Evolutionary conservation across 1,284 basidiomycete species (phyloP).

Genomic region (Pterulicium gracile): DNA sequence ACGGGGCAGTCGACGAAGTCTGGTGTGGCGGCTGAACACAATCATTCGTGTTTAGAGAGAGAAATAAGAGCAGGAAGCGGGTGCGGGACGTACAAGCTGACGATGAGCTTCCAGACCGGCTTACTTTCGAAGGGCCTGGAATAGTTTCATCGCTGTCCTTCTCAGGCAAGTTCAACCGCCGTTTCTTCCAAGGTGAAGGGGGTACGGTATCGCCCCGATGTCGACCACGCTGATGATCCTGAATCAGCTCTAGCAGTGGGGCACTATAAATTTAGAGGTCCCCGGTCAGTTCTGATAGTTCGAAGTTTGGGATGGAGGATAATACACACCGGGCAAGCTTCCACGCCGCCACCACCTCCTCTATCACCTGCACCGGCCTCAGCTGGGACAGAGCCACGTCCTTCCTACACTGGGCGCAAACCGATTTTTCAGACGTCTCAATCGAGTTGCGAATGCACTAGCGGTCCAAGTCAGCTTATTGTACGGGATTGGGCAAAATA

Average conservation of each 20-base stretch:
- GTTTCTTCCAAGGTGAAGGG: neutral
- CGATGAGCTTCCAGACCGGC: neutral
- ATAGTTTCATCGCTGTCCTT: neutral
- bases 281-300: no score
- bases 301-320: neutral
- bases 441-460: neutral
- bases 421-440: neutral
- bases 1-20: constrained; percentile 42
- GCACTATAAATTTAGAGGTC: no score
- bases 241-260: neutral
- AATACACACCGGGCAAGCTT: constrained; percentile 43
- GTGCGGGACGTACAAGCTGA: constrained; percentile 4
- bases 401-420: constrained; percentile 33
- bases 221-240: neutral
- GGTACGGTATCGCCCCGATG: neutral
- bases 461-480: neutral
- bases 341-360: constrained; percentile 54
- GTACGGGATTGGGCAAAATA: neutral
- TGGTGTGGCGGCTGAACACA: constrained; percentile 15
- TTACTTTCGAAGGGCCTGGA: neutral
- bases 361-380: constrained; percentile 46
- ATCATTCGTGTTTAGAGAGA: neutral
- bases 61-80: constrained; percentile 1
- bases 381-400: constrained; percentile 45
- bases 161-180: neutral